These are phyloP conservation scores for Penicillium sp. DNA, from an alignment of 2,329 filamentous ascomycete genomes.

Conservation along the genomic window DNA sequence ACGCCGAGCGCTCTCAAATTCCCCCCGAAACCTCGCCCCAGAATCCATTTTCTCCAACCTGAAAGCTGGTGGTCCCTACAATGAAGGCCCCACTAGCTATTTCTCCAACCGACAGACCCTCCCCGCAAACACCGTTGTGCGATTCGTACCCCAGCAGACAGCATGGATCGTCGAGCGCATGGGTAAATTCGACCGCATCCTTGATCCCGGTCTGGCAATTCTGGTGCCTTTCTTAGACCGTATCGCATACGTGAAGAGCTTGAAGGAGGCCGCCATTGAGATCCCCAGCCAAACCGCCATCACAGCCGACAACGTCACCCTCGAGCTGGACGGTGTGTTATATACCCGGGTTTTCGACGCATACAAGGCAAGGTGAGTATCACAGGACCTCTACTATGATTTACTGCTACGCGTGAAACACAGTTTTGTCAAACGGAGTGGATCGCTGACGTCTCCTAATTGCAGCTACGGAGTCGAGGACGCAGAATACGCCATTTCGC, in stretches of 20 bases:
- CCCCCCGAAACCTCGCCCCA: conserved; percentile 30
- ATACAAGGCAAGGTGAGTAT: conserved; percentile 84
- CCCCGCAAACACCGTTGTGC: conserved; percentile 90
- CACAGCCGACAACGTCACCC: conserved; percentile 95
- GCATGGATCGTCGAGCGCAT: conserved; percentile 99
- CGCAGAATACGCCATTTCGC: conserved; percentile 96
- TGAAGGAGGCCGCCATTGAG: conserved; percentile 95
- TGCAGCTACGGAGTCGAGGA: conserved; percentile 94
- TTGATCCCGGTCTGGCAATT: conserved; percentile 87
- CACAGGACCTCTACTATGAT: neutral
- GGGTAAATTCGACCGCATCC: conserved; percentile 93
- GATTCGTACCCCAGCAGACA: conserved; percentile 98
- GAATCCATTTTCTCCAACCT: conserved; percentile 38
- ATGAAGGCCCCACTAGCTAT: conserved; percentile 66
- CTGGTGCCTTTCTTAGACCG: conserved; percentile 89
- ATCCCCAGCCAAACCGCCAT: conserved; percentile 98
- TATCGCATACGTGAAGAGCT: conserved; percentile 95
- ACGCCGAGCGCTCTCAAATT: conserved; percentile 34
- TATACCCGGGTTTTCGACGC: conserved; percentile 97
- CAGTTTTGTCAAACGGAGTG: neutral
- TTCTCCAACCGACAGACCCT: conserved; percentile 68
- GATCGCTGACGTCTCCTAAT: neutral
- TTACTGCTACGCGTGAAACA: neutral
- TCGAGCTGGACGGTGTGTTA: conserved; percentile 92
- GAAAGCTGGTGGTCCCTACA: conserved; percentile 23